A percentile compares a stretch with the other conserved stretches of the same genome.
phyloP scores from a whole-genome alignment of 352 stramenopile species.

The Nothophytophthora sp. region DNA sequence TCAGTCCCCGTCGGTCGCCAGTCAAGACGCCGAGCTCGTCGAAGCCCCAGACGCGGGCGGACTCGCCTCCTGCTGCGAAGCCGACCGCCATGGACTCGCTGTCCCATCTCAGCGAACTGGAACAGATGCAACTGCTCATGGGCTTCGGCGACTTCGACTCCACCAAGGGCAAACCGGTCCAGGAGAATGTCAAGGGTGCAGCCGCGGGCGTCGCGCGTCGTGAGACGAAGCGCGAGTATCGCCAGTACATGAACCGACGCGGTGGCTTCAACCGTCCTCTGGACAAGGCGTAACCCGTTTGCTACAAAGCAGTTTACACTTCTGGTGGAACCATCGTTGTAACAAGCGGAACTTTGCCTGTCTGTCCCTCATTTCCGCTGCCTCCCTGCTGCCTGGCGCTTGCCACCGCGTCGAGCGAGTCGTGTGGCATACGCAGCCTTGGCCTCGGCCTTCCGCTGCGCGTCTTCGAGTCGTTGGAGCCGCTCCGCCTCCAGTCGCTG shows the following conservation, averaged over 20 bases:
- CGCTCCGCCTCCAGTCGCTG: conserved; percentile 45
- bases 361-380: conserved; percentile 7
- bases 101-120: conserved; percentile 39
- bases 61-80: conserved; percentile 43
- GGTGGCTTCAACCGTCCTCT: conserved; percentile 95
- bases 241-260: conserved; percentile 98
- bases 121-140: conserved; percentile 43
- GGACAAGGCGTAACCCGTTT: conserved; percentile 67
- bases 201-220: conserved; percentile 84
- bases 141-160: conserved; percentile 82
- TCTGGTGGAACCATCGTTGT: no score
- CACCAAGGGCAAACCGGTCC: conserved; percentile 93
- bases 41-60: conserved; percentile 30
- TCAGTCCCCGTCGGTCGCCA: background rate
- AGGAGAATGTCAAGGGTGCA: conserved; percentile 88
- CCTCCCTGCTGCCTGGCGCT: conserved; percentile 34
- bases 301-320: no score
- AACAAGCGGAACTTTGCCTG: no score
- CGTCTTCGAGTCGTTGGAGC: conserved; percentile 35
- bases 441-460: conserved; percentile 38
- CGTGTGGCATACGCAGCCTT: conserved; percentile 58
- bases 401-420: conserved; percentile 53
- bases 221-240: conserved; percentile 94
- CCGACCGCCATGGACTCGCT: conserved; percentile 30
- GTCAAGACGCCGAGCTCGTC: conserved; percentile 50